Conservation (phyloP, 2,329 filamentous ascomycete species). For the Alternaria sp. region DNA sequence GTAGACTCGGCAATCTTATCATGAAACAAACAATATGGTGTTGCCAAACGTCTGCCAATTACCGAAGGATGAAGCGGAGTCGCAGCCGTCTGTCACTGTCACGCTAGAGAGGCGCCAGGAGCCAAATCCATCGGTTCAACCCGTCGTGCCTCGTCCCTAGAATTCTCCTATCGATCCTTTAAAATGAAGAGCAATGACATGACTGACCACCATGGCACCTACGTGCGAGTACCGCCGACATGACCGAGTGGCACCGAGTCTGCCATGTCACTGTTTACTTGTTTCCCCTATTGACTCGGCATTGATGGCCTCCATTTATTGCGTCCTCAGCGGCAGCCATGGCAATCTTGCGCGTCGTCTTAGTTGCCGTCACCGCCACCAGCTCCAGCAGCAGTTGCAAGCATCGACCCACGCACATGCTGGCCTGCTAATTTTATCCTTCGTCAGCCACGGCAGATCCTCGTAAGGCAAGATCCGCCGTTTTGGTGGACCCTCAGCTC, state of each 20-base stretch:
- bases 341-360: slow-evolving; percentile 1
- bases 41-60: neutral
- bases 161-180: neutral
- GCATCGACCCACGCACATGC: slow-evolving; percentile 5
- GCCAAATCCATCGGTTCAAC: neutral
- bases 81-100: neutral
- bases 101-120: slow-evolving; percentile 1
- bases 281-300: slow-evolving; percentile 2
- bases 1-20: neutral
- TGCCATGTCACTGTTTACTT: neutral
- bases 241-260: neutral
- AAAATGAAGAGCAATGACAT: neutral
- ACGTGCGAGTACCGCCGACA: neutral
- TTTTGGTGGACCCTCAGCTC: slow-evolving; percentile 15
- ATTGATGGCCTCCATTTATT: neutral
- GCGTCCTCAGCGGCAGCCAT: neutral
- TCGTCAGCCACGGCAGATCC: slow-evolving; percentile 12
- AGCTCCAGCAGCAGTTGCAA: slow-evolving; percentile 2
- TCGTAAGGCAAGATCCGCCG: slow-evolving; percentile 12
- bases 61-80: neutral
- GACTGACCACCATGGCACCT: neutral
- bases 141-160: neutral
- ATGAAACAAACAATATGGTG: neutral
- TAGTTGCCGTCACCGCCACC: slow-evolving; percentile 1
- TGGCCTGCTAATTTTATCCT: slow-evolving; percentile 21